phyloP scores from a whole-genome alignment of 2,329 filamentous ascomycete genomes.

The Phialemoniopsis sp. region DNA sequence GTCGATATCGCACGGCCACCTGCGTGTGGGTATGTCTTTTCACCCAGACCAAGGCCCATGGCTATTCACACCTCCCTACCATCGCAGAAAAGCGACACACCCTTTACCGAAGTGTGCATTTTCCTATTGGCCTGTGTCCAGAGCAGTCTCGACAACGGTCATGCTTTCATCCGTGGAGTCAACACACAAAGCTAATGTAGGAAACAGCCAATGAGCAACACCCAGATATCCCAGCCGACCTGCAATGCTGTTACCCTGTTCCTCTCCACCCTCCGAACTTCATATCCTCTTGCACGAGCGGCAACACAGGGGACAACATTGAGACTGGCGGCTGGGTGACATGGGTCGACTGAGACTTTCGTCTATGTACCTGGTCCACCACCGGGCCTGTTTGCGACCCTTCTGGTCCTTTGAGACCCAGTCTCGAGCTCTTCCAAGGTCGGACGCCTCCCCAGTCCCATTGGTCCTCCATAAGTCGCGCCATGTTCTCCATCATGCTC shows the following conservation, averaged over 20 bases:
- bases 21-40: neutral
- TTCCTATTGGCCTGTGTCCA: conserved; percentile 32
- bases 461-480: conserved; percentile 10
- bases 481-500: too few relatives aligned
- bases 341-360: neutral
- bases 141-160: conserved; percentile 40
- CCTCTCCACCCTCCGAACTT: conserved; percentile 15
- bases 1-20: too few relatives aligned
- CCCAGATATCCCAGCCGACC: conserved; percentile 34
- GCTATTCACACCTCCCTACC: conserved; percentile 6
- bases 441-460: conserved; percentile 19
- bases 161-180: conserved; percentile 47
- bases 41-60: neutral
- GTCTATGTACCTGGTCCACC: neutral
- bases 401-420: conserved; percentile 12
- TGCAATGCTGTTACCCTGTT: conserved; percentile 23
- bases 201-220: conserved; percentile 34
- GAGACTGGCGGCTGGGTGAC: too few relatives aligned
- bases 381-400: conserved; percentile 1
- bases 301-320: conserved; percentile 2
- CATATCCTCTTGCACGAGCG: conserved; percentile 14
- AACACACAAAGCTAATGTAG: conserved; percentile 36
- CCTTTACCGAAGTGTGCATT: conserved; percentile 6
- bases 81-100: conserved; percentile 6
- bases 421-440: conserved; percentile 16